These are phyloP conservation scores for Candida quercuum DNA, from an alignment of 805 yeast genomes.

Conservation along the genomic window DNA sequence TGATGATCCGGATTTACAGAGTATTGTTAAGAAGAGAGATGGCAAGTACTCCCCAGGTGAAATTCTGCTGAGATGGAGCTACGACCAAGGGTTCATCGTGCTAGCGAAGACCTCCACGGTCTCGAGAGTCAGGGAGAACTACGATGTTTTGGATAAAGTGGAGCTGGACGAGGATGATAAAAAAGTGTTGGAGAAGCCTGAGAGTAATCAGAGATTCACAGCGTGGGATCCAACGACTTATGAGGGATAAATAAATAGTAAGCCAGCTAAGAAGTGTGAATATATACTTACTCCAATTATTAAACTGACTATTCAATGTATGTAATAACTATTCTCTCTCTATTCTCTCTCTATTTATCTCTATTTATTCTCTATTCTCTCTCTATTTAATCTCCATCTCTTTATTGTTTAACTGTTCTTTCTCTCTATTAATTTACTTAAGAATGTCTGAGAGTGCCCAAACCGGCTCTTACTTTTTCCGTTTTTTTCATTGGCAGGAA, in stretches of 20 bases:
- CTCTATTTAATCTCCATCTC: too few species aligned
- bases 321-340: too few species aligned
- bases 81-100: conserved; percentile 64
- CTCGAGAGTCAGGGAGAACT: conserved; percentile 45
- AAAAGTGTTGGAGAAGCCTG: conserved; percentile 37
- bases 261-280: too few species aligned
- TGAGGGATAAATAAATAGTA: background rate
- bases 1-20: conserved; percentile 43
- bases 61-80: conserved; percentile 64
- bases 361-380: too few species aligned
- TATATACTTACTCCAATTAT: too few species aligned
- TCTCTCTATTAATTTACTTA: too few species aligned
- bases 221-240: conserved; percentile 46
- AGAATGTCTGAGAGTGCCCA: background rate
- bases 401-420: too few species aligned
- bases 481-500: background rate
- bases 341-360: too few species aligned
- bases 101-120: conserved; percentile 59
- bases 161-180: conserved; percentile 35
- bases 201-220: conserved; percentile 52
- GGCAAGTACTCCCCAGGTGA: conserved; percentile 54
- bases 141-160: conserved; percentile 44
- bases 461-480: conserved; percentile 1
- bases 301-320: too few species aligned
- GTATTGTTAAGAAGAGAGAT: conserved; percentile 41